Conservation (phyloP, 768 basidiomycete species). For the Coprinellus micaceus region DNA sequence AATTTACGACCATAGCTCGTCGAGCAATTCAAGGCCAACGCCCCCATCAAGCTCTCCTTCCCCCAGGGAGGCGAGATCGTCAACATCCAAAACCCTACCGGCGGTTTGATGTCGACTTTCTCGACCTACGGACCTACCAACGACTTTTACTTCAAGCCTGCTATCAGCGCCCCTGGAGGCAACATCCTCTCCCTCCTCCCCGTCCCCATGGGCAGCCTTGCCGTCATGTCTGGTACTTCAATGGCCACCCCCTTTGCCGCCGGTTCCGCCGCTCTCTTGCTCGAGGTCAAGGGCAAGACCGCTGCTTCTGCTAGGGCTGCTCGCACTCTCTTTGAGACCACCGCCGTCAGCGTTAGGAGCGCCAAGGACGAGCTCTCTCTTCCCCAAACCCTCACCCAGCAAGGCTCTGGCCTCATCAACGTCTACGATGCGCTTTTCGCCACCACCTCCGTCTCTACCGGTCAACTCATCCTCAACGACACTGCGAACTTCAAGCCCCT, state of each 20-base stretch:
- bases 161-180: constrained; percentile 51
- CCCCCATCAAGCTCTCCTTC: constrained; percentile 41
- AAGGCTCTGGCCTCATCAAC: constrained; percentile 51
- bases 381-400: constrained; percentile 45
- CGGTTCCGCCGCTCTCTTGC: constrained; percentile 40
- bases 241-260: constrained; percentile 47
- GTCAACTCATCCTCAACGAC: constrained; percentile 56
- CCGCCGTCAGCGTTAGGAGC: constrained; percentile 36
- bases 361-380: constrained; percentile 42
- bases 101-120: constrained; percentile 55
- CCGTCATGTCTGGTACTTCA: constrained; percentile 40
- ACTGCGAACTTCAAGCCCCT: constrained; percentile 44
- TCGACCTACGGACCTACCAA: constrained; percentile 57
- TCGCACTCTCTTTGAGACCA: constrained; percentile 41
- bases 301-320: constrained; percentile 23
- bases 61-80: constrained; percentile 41
- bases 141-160: constrained; percentile 56
- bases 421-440: constrained; percentile 51
- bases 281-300: constrained; percentile 37
- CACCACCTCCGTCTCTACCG: constrained; percentile 45
- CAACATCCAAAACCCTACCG: constrained; percentile 45
- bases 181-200: constrained; percentile 48
- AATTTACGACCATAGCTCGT: constrained; percentile 25
- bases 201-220: constrained; percentile 36
- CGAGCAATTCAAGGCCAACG: constrained; percentile 44